Evolutionary conservation across 2,329 filamentous ascomycete genomes (phyloP).

Genomic region (Clonostachys byssicola): DNA sequence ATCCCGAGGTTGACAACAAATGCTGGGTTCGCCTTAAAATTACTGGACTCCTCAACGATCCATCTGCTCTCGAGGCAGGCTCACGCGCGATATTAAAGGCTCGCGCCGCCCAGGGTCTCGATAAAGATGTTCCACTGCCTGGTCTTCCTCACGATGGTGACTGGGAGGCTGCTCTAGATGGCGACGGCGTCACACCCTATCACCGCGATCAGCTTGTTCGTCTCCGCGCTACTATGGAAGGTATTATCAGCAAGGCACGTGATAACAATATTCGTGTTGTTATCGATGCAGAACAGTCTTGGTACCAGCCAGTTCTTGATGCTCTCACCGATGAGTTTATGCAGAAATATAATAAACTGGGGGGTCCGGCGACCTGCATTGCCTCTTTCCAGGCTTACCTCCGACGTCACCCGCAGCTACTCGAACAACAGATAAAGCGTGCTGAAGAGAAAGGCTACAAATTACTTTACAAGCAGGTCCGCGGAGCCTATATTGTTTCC

Average conservation of each 20-base stretch:
- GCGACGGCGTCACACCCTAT: constrained; percentile 6
- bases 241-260: constrained; percentile 7
- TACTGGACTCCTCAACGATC: constrained; percentile 10
- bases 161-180: constrained; percentile 10
- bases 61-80: constrained; percentile 5
- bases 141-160: constrained; percentile 11
- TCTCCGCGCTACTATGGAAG: constrained; percentile 6
- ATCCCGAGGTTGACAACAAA: constrained; percentile 7
- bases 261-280: constrained; percentile 11
- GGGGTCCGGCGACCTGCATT: constrained; percentile 10
- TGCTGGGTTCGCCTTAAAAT: constrained; percentile 11
- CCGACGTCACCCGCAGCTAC: constrained; percentile 10
- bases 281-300: constrained; percentile 11
- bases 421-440: constrained; percentile 10
- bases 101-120: constrained; percentile 5
- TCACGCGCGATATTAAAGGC: constrained; percentile 9
- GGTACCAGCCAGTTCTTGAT: constrained; percentile 12
- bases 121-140: constrained; percentile 9
- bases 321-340: constrained; percentile 11
- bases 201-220: constrained; percentile 7
- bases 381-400: constrained; percentile 13
- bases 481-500: no score
- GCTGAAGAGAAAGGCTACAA: constrained; percentile 11
- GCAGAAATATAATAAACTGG: constrained; percentile 11
- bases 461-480: constrained; percentile 4